Base-by-base conservation (phyloP, 345 rosid species). In the Camelina hispida region DNA sequence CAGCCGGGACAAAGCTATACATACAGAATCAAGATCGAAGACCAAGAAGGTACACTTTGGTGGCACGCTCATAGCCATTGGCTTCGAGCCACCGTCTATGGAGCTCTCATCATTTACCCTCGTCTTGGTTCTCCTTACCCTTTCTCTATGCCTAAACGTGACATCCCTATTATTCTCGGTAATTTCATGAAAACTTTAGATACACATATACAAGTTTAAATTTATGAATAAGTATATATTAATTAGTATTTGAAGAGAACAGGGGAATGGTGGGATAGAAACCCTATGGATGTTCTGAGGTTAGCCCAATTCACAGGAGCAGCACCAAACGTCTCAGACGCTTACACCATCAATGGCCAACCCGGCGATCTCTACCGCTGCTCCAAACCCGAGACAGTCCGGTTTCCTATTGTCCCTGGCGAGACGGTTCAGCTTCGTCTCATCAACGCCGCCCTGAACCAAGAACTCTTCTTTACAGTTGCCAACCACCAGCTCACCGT, bases 241-340 rank as follows among this genome's bases (percentile, higher is more conserved):
- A 40, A 60, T 2, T 22, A 50, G 44, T 17, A 13, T 16, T 51
- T 57, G n/a, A 23, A 64, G 53, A 66, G 25, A 37, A 32, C 76
- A 89, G 95, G 82, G 66, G 96, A 89, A 71, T 89, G 92, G 96
- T 86, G 92, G 96, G 88, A 87, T 73, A 60, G 86, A 13, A 88
- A 89, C 42, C 84, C 86, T 1, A 88, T 85, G 80, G 84, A 85
- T 18, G 77, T 87, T 52, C 69, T 85, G 20, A 86, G 85, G 63
- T 76, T 78, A 69, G 89, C 89, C 9, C 44, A 80, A 14, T 83
- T 78, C 64, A 75, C 88, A 34, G 95, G 95, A 23, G 75, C 79
- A 73, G 89, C 90, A 7, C 92, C 92, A 14, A 86, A 82, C 62
- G 80, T 84, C 5, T 89, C 95, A 0, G 95, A 89, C 62, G 92